A percentile compares a stretch with the other conserved stretches of the same genome.
These are phyloP conservation scores for Ceratobasidium sp. DNA, from an alignment of 1,284 basidiomycete species.

Conservation along the genomic window DNA sequence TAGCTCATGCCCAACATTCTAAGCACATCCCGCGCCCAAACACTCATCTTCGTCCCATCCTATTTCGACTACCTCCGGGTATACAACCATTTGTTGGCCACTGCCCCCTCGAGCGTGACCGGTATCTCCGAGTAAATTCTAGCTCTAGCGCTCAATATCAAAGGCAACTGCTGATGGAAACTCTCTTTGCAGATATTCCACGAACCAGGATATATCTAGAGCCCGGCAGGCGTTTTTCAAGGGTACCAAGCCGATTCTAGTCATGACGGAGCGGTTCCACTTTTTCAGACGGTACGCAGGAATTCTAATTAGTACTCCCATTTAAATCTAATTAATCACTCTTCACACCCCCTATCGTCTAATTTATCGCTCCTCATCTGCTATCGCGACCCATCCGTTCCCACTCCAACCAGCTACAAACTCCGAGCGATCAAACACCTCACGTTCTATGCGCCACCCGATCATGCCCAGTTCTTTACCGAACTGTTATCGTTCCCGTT, in stretches of 20 bases:
- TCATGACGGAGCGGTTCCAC: slow-evolving; percentile 97
- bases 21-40: slow-evolving; percentile 91
- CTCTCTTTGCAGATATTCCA: slow-evolving; percentile 79
- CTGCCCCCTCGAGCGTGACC: slow-evolving; percentile 77
- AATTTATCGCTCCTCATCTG: neutral
- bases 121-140: slow-evolving; percentile 87
- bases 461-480: slow-evolving; percentile 91
- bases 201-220: slow-evolving; percentile 92
- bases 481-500: slow-evolving; percentile 92
- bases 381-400: too few species aligned
- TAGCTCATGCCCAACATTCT: slow-evolving; percentile 85
- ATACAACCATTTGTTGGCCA: slow-evolving; percentile 86
- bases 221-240: slow-evolving; percentile 94
- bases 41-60: slow-evolving; percentile 91
- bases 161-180: neutral
- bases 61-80: slow-evolving; percentile 98
- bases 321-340: slow-evolving; percentile 5
- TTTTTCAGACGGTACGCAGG: slow-evolving; percentile 86
- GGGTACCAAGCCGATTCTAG: slow-evolving; percentile 87
- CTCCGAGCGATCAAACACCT: slow-evolving; percentile 92
- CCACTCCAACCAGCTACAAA: too few species aligned
- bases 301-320: neutral
- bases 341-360: slow-evolving; percentile 31
- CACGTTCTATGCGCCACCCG: slow-evolving; percentile 92
- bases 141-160: too few species aligned